Base-by-base conservation (phyloP, 2,329 filamentous ascomycete genomes). In the Ophiostoma himal-ulmi region DNA sequence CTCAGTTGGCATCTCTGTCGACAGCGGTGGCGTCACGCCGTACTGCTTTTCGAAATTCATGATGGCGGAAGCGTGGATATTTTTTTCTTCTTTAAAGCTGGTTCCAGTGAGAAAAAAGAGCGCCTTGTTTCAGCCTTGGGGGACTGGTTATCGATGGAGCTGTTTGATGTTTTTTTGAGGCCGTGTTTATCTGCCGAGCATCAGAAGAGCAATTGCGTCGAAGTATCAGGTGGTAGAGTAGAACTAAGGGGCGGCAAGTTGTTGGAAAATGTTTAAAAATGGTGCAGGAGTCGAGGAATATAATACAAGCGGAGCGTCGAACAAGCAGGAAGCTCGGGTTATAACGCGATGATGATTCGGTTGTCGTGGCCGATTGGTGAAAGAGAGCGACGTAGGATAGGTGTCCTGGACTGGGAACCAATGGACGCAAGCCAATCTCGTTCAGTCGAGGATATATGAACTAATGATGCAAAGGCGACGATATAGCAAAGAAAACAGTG, bases 21-120 rank as follows among this genome's bases (percentile, higher is more conserved):
- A 96, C 52, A 99, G 92, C 66, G 95, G 91, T 75, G 90, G 89
- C 71, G 93, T 97, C 66, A 96, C 87, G 77, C 94, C 94, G 72
- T 81, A 74, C 64, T 77, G 74, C 67, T 75, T 76, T 65, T 79
- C 78, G 68, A 74, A 74, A 74, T 48, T 73, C 74, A 75, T 75
- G 34, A 17, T 64, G 22, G 57, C 48, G 69, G 69, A 10, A 26
- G 64, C 30, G 60, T n/a, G 20, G 10, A 20, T 17, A 13, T n/a
- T 64, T 3, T 8, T 57, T n/a, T 54, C 10, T 57, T 30, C 30
- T 30, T 30, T 30, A 3, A 22, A 8, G 52, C 13, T 30, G 30
- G 4, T 57, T 8, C 22, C 2, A 17, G 26, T 26, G 57, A 34
- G n/a, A 13, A 30, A 26, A 62, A 11, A 30, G 11, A 62, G 26